phyloP scores from a whole-genome alignment of 768 basidiomycete genomes.

The Candolleomyces aberdarensis region DNA sequence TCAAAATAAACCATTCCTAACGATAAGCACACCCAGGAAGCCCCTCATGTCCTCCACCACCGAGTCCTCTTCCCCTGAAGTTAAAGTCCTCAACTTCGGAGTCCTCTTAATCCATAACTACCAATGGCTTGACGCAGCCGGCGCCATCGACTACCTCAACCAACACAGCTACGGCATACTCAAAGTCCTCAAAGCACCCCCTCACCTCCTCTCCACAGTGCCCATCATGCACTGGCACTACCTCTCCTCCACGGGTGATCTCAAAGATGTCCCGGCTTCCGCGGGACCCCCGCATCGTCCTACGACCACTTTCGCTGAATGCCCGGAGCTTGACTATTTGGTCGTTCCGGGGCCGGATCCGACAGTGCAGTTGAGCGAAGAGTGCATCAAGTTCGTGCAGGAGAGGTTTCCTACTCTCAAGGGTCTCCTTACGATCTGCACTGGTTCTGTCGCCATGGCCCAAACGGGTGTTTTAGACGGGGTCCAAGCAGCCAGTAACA shows the following conservation, averaged over 20 bases:
- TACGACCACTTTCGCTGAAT: too few relatives aligned
- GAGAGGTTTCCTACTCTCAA: slow-evolving; percentile 13
- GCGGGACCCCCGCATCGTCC: too few relatives aligned
- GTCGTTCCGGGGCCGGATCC: too few relatives aligned
- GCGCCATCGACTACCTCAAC: slow-evolving; percentile 23
- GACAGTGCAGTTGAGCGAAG: too few relatives aligned
- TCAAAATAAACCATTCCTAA: too few relatives aligned
- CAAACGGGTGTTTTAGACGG: slow-evolving; percentile 24
- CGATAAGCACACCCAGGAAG: too few relatives aligned
- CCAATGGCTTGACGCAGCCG: slow-evolving; percentile 26
- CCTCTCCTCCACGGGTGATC: too few relatives aligned
- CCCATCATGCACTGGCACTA: too few relatives aligned
- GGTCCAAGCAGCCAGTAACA: slow-evolving; percentile 20
- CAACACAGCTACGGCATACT: slow-evolving; percentile 13
- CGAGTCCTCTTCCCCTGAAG: not conserved
- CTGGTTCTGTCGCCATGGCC: slow-evolving; percentile 19
- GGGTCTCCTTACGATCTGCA: slow-evolving; percentile 22
- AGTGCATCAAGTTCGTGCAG: too few relatives aligned
- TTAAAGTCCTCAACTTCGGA: slow-evolving; percentile 16
- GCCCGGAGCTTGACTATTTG: too few relatives aligned
- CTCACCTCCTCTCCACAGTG: too few relatives aligned
- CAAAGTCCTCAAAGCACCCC: not conserved
- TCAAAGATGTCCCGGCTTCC: too few relatives aligned
- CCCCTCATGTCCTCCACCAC: not conserved
- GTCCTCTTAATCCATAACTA: slow-evolving; percentile 18